Percentiles rank a stretch among this genome's conserved stretches.
phyloP scores from a whole-genome alignment of 2,329 filamentous ascomycete genomes.

The Penicillium concentricum region DNA sequence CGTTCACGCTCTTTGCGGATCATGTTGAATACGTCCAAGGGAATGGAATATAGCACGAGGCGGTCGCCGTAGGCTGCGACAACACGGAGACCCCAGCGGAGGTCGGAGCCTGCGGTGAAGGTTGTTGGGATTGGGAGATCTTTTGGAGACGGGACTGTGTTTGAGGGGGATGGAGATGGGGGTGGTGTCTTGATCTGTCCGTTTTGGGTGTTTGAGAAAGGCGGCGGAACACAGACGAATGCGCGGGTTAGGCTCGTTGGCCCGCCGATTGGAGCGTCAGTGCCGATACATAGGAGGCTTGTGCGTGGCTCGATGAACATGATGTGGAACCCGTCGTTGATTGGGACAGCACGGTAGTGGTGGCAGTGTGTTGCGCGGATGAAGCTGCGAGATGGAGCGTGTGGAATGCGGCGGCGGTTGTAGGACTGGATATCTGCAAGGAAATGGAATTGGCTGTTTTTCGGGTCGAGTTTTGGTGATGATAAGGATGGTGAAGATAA shows the following conservation, averaged over 20 bases:
- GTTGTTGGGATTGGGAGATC: conserved; percentile 45
- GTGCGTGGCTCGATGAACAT: conserved; percentile 63
- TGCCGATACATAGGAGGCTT: conserved; percentile 59
- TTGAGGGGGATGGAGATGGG: neutral
- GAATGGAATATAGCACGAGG: conserved; percentile 62
- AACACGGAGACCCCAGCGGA: conserved; percentile 58
- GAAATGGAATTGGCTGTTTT: conserved; percentile 31
- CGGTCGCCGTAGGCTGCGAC: conserved; percentile 55
- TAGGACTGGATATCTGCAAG: conserved; percentile 29
- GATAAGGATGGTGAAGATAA: conserved; percentile 16
- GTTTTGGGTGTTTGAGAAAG: conserved; percentile 18
- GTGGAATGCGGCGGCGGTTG: conserved; percentile 22
- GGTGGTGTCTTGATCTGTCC: neutral
- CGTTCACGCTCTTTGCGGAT: conserved; percentile 35
- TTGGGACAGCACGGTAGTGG: conserved; percentile 62
- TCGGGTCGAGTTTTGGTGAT: conserved; percentile 15
- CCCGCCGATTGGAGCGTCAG: conserved; percentile 59
- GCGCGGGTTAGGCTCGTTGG: conserved; percentile 59
- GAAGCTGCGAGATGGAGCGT: conserved; percentile 27
- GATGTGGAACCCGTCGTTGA: conserved; percentile 65
- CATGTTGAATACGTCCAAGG: conserved; percentile 54
- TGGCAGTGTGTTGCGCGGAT: conserved; percentile 52
- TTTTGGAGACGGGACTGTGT: conserved; percentile 1
- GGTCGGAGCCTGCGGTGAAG: conserved; percentile 59
- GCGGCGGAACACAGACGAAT: conserved; percentile 54